phyloP scores from a whole-genome alignment of 2,329 filamentous ascomycete genomes.

The Aspergillus fischeri region DNA sequence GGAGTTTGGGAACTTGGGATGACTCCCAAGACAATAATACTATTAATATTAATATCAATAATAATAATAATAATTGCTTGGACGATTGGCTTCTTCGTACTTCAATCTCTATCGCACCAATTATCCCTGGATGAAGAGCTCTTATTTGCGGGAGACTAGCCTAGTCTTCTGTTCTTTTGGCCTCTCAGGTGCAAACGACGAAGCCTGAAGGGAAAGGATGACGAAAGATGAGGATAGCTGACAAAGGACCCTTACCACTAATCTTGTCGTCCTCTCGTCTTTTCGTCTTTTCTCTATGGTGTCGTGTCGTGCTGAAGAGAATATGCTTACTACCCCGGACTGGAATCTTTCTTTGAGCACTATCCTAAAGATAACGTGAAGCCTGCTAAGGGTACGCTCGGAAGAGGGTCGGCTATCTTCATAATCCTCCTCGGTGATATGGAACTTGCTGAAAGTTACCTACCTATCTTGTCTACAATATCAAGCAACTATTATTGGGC shows the following conservation, averaged over 20 bases:
- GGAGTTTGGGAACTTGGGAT: neutral
- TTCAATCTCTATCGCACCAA: neutral
- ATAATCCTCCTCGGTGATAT: neutral
- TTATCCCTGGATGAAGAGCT: neutral
- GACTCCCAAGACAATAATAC: too few species aligned
- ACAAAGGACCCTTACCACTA: neutral
- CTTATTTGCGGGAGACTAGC: neutral
- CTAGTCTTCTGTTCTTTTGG: neutral
- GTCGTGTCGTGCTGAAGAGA: neutral
- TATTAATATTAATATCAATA: too few species aligned
- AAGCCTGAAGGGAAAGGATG: neutral
- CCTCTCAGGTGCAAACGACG: neutral
- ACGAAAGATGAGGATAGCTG: neutral
- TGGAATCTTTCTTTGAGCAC: neutral
- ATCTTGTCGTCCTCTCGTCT: neutral
- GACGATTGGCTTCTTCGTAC: neutral
- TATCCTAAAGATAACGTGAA: neutral
- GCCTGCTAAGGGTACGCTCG: neutral
- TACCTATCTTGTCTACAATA: neutral
- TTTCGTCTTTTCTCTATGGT: neutral
- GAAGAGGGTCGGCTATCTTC: neutral
- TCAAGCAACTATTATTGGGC: neutral
- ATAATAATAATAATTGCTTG: neutral
- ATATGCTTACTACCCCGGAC: neutral
- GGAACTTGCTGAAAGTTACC: neutral